Percentiles rank a stretch among this genome's conserved stretches.
These are phyloP conservation scores for Scheffersomyces amazonensis DNA, from an alignment of 805 yeast genomes.

Conservation along the genomic window DNA sequence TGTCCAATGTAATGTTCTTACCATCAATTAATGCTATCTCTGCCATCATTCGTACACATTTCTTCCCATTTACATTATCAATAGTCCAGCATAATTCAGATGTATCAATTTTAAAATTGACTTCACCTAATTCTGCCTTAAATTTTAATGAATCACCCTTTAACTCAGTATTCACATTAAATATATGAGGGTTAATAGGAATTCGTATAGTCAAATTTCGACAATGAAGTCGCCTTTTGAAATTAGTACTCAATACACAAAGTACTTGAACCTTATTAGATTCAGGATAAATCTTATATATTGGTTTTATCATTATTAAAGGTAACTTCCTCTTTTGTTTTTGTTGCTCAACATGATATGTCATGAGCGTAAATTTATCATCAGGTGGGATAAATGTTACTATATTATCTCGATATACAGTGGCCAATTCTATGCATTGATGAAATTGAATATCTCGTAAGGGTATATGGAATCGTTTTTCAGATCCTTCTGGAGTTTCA, in stretches of 20 bases:
- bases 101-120: conserved; percentile 66
- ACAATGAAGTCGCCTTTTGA: conserved; percentile 33
- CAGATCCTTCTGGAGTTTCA: background rate
- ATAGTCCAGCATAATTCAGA: conserved; percentile 73
- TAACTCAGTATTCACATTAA: conserved; percentile 11
- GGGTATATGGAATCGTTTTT: conserved; percentile 21
- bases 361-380: conserved; percentile 36
- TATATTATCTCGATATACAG: conserved; percentile 63
- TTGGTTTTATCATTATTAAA: conserved; percentile 41
- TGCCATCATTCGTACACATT: conserved; percentile 51
- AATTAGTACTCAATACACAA: conserved; percentile 31
- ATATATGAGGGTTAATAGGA: conserved; percentile 35
- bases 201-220: conserved; percentile 25
- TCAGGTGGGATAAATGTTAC: conserved; percentile 88
- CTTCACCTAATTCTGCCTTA: conserved; percentile 70
- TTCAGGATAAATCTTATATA: conserved; percentile 20
- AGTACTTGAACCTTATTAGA: conserved; percentile 29
- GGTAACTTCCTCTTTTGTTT: conserved; percentile 38
- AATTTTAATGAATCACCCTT: conserved; percentile 49
- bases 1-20: conserved; percentile 1
- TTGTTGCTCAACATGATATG: conserved; percentile 41
- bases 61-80: conserved; percentile 61
- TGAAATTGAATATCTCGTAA: conserved; percentile 40
- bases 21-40: conserved; percentile 35
- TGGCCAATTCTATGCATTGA: conserved; percentile 73